phyloP scores from a whole-genome alignment of 805 yeast species.

The Ogataea nonfermentans region DNA sequence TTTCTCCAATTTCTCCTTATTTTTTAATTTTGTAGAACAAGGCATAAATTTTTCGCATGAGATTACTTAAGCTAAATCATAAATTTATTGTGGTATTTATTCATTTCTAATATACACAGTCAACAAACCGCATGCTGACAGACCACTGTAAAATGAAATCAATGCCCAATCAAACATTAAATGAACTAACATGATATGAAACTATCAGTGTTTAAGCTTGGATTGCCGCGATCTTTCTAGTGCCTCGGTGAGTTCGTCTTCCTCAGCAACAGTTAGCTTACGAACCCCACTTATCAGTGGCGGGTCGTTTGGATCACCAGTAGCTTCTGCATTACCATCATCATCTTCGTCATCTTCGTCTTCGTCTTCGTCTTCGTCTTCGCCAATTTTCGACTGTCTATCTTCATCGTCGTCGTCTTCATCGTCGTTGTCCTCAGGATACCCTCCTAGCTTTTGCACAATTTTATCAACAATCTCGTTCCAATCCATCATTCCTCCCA shows the following conservation, averaged over 20 bases:
- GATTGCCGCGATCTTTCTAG: conserved; percentile 6
- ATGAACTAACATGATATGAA: too few relatives aligned
- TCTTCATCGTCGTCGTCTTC: conserved; percentile 45
- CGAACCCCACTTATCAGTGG: conserved; percentile 22
- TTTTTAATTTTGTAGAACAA: conserved; percentile 4
- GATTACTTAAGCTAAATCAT: not conserved
- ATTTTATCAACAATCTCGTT: conserved; percentile 57
- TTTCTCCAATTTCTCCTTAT: conserved; percentile 13
- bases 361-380: conserved; percentile 23
- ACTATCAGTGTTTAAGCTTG: conserved; percentile 1
- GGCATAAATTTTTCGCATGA: not conserved
- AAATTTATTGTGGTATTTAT: not conserved
- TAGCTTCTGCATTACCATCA: conserved; percentile 30
- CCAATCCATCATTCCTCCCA: conserved; percentile 72
- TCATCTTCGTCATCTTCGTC: conserved; percentile 34
- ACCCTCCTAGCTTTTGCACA: conserved; percentile 52
- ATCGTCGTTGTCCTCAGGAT: conserved; percentile 51
- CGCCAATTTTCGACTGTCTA: conserved; percentile 30
- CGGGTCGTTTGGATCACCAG: conserved; percentile 23
- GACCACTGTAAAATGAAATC: too few relatives aligned
- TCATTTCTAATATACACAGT: not conserved
- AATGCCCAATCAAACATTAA: too few relatives aligned
- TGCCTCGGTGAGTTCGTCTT: conserved; percentile 27
- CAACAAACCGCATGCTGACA: not conserved
- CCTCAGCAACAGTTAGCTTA: conserved; percentile 34